These are phyloP conservation scores for Kluyveromyces starmeri DNA, from an alignment of 805 yeast genomes.

Conservation along the genomic window DNA sequence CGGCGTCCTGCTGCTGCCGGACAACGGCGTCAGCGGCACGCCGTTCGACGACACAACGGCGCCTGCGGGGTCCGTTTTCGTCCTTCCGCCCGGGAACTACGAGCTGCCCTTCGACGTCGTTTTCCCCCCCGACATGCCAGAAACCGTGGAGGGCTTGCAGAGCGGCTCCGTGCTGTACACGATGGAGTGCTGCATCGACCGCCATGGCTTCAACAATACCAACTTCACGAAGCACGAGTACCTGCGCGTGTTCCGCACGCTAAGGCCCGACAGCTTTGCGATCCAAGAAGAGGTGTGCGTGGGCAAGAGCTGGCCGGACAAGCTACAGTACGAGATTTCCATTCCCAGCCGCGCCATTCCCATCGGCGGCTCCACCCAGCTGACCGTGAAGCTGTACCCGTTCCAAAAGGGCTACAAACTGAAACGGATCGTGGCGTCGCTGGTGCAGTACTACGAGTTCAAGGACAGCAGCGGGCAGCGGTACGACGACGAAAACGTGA, in stretches of 20 bases:
- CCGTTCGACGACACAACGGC: constrained; percentile 24
- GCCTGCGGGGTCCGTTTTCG: constrained; percentile 26
- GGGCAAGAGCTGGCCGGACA: constrained; percentile 84
- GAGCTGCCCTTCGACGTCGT: constrained; percentile 77
- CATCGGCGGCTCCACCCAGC: constrained; percentile 66
- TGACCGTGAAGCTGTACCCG: constrained; percentile 66
- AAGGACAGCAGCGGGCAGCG: constrained; percentile 48
- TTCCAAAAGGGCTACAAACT: constrained; percentile 65
- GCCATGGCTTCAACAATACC: constrained; percentile 45
- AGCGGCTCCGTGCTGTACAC: constrained; percentile 68
- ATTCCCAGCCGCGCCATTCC: constrained; percentile 84
- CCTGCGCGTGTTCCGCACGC: constrained; percentile 70
- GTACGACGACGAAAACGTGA: constrained; percentile 51
- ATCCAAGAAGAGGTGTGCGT: constrained; percentile 71
- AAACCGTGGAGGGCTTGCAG: constrained; percentile 80
- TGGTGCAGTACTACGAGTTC: constrained; percentile 56
- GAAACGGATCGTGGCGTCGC: constrained; percentile 55
- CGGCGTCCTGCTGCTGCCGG: constrained; percentile 20
- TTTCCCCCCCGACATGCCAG: constrained; percentile 78
- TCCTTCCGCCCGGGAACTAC: constrained; percentile 63
- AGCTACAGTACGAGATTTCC: constrained; percentile 77
- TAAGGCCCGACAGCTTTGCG: constrained; percentile 64
- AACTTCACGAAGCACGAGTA: constrained; percentile 43
- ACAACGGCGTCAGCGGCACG: constrained; percentile 26
- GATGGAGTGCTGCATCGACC: constrained; percentile 67